phyloP scores from a whole-genome alignment of 2,329 filamentous ascomycete species.

The Ramularia endophylla region DNA sequence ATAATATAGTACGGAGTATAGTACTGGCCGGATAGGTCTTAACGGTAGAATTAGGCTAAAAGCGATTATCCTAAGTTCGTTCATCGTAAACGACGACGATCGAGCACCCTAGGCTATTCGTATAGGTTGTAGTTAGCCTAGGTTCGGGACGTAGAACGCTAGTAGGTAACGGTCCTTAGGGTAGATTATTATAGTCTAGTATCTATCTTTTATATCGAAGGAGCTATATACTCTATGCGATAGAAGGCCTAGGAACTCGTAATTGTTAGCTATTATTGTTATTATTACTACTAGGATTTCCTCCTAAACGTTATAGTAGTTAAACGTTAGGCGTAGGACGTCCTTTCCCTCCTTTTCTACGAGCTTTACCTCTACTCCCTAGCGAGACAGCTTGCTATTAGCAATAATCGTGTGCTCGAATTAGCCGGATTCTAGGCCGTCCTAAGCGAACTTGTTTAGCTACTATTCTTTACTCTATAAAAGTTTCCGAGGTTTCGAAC shows the following conservation, averaged over 20 bases:
- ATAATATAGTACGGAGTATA: background rate
- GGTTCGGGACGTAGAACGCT: background rate
- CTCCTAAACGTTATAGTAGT: background rate
- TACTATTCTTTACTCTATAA: no score
- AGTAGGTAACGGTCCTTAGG: slow-evolving; percentile 3
- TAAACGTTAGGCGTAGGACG: background rate
- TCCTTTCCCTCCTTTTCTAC: background rate
- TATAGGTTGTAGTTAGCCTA: slow-evolving; percentile 3
- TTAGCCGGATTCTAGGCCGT: no score
- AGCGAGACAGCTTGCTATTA: no score
- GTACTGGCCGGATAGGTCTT: slow-evolving; percentile 1
- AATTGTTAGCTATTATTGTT: background rate
- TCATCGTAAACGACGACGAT: no score
- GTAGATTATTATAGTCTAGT: slow-evolving; percentile 5
- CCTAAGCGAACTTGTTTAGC: no score
- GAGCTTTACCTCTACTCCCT: background rate
- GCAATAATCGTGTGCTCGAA: no score
- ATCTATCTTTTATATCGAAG: slow-evolving; percentile 5
- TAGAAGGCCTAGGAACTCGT: slow-evolving; percentile 1
- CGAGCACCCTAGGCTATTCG: slow-evolving; percentile 3
- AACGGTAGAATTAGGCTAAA: background rate
- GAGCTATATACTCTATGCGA: background rate
- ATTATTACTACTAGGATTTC: background rate
- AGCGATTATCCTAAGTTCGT: no score
- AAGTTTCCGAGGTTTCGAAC: no score